Conservation (phyloP, 805 yeast species). For the Priceomyces melissophilus region DNA sequence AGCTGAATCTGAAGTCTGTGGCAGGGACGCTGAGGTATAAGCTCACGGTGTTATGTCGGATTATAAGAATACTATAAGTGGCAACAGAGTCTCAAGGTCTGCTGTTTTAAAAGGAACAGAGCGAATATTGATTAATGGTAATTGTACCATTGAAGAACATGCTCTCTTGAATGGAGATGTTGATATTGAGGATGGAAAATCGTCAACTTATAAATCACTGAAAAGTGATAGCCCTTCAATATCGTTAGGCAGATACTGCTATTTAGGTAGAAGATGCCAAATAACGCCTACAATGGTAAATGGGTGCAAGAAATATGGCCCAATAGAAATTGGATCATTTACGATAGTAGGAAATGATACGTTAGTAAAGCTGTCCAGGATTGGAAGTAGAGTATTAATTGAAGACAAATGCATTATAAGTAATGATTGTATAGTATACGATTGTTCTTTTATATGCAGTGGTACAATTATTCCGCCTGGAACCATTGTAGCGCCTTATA, state of each 20-base stretch:
- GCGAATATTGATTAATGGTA: conserved; percentile 44
- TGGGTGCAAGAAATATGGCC: conserved; percentile 14
- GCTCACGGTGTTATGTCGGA: conserved; percentile 5
- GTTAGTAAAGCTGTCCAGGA: conserved; percentile 29
- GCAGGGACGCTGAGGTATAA: not conserved
- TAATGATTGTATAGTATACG: conserved; percentile 41
- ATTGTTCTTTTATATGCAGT: conserved; percentile 47
- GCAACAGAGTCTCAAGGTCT: conserved; percentile 45
- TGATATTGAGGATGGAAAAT: conserved; percentile 8
- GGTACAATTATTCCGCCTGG: conserved; percentile 41
- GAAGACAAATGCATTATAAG: conserved; percentile 40
- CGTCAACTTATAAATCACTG: no score
- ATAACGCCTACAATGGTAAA: conserved; percentile 23
- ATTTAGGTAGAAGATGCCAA: conserved; percentile 24
- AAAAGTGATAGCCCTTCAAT: conserved; percentile 20
- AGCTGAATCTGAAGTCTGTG: no score
- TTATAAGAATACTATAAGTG: conserved; percentile 51
- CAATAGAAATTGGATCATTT: conserved; percentile 46
- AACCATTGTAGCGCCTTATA: conserved; percentile 50
- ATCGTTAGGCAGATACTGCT: conserved; percentile 46
- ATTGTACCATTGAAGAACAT: conserved; percentile 39
- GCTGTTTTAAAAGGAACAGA: conserved; percentile 44
- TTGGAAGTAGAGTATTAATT: conserved; percentile 50
- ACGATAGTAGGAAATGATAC: conserved; percentile 37
- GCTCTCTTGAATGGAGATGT: conserved; percentile 36